phyloP scores from a whole-genome alignment of 1,284 basidiomycete genomes.

The Gomphus bonarii region DNA sequence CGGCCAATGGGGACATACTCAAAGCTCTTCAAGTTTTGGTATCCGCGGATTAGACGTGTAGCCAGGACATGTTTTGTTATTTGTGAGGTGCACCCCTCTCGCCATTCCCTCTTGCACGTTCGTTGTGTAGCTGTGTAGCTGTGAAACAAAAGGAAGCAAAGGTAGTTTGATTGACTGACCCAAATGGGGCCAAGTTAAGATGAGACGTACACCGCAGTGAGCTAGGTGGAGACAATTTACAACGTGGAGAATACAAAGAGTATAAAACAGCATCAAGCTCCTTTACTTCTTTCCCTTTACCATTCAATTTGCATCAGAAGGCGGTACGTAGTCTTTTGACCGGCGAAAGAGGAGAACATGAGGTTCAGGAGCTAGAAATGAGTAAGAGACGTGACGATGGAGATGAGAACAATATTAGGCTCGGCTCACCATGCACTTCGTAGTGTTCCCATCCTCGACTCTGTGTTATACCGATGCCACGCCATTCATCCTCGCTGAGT shows the following conservation, averaged over 20 bases:
- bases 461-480: constrained; percentile 92
- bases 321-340: constrained; percentile 44
- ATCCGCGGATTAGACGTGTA: background rate
- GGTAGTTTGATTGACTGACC: background rate
- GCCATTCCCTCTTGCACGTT: background rate
- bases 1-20: constrained; percentile 35
- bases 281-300: constrained; percentile 5
- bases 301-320: constrained; percentile 1
- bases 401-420: constrained; percentile 19
- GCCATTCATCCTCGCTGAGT: constrained; percentile 83
- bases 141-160: background rate
- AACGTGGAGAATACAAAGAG: background rate
- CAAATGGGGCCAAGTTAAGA: background rate
- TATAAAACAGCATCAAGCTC: background rate
- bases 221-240: background rate
- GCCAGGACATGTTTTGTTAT: background rate
- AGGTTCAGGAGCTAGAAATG: constrained; percentile 69
- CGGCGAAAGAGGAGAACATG: constrained; percentile 78
- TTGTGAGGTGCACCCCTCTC: background rate
- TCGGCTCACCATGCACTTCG: constrained; percentile 80
- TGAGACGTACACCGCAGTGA: constrained; percentile 1
- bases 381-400: constrained; percentile 2
- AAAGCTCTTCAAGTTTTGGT: constrained; percentile 33
- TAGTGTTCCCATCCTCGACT: constrained; percentile 97
- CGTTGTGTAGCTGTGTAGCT: too few relatives aligned